phyloP scores from a whole-genome alignment of 768 basidiomycete genomes.

The Agrocybe chaxingu region DNA sequence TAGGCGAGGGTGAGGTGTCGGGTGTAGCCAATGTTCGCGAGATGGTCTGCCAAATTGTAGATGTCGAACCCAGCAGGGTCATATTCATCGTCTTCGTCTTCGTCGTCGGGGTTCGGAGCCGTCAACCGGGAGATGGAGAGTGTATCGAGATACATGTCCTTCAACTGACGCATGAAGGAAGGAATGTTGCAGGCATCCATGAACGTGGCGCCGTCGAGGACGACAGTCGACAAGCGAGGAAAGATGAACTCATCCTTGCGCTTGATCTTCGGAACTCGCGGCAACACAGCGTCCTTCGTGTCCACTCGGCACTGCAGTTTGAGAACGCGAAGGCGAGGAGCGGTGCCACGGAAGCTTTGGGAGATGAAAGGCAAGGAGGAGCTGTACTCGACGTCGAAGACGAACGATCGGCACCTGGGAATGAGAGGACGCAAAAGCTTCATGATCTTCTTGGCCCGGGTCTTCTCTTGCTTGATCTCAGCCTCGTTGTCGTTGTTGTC shows the following conservation, averaged over 20 bases:
- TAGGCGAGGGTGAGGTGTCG: not conserved
- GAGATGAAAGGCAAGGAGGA: not conserved
- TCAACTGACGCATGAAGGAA: not conserved
- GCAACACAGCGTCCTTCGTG: not conserved
- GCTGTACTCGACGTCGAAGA: not conserved
- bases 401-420: not conserved
- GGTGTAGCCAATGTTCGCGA: not conserved
- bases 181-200: not conserved
- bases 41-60: not conserved
- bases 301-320: slow-evolving; percentile 1
- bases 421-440: not conserved
- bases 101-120: not conserved
- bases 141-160: not conserved
- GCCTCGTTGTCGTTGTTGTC: not conserved
- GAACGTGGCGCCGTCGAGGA: slow-evolving; percentile 2
- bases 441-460: too few relatives aligned
- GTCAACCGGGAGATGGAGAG: slow-evolving; percentile 1
- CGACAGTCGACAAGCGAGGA: not conserved
- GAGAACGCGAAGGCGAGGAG: not conserved
- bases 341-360: not conserved
- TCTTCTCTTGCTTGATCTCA: not conserved
- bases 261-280: not conserved
- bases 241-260: not conserved
- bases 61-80: not conserved
- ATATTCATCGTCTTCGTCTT: too few relatives aligned